phyloP scores from a whole-genome alignment of 148 eudicot species.

The Camellia lanceoleosa region DNA sequence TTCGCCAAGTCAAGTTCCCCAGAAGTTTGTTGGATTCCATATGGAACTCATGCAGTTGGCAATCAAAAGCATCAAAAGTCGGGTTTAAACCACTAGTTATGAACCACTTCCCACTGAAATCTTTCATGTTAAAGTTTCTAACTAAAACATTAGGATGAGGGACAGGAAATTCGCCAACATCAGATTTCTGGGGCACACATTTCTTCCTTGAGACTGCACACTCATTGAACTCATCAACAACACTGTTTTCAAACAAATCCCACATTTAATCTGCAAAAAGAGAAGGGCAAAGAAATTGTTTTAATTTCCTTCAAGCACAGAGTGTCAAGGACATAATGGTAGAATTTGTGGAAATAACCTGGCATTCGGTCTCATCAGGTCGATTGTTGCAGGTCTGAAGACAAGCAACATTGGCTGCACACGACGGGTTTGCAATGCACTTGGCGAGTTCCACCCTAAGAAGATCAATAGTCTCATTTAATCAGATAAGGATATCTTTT shows the following conservation, averaged over 20 bases:
- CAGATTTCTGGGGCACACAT: slow-evolving; percentile 91
- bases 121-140: slow-evolving; percentile 58
- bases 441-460: slow-evolving; percentile 87
- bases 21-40: slow-evolving; percentile 70
- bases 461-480: slow-evolving; percentile 21
- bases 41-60: slow-evolving; percentile 91
- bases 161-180: slow-evolving; percentile 90
- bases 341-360: slow-evolving; percentile 40
- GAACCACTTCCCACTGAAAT: slow-evolving; percentile 88
- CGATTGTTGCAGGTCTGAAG: slow-evolving; percentile 93
- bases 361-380: slow-evolving; percentile 98
- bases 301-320: not conserved
- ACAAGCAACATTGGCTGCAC: slow-evolving; percentile 99
- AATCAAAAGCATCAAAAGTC: slow-evolving; percentile 81
- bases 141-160: slow-evolving; percentile 73
- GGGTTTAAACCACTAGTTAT: slow-evolving; percentile 90
- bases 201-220: slow-evolving; percentile 98
- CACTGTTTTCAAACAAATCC: slow-evolving; percentile 92
- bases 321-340: not conserved
- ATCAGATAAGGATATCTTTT: slow-evolving; percentile 9
- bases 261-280: slow-evolving; percentile 77
- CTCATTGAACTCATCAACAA: slow-evolving; percentile 94
- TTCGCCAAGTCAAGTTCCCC: slow-evolving; percentile 77
- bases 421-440: slow-evolving; percentile 92
- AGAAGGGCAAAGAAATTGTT: not conserved